Evolutionary conservation across 139 green algal genomes (phyloP).

Genomic region (Pycnococcus provasolii): DNA sequence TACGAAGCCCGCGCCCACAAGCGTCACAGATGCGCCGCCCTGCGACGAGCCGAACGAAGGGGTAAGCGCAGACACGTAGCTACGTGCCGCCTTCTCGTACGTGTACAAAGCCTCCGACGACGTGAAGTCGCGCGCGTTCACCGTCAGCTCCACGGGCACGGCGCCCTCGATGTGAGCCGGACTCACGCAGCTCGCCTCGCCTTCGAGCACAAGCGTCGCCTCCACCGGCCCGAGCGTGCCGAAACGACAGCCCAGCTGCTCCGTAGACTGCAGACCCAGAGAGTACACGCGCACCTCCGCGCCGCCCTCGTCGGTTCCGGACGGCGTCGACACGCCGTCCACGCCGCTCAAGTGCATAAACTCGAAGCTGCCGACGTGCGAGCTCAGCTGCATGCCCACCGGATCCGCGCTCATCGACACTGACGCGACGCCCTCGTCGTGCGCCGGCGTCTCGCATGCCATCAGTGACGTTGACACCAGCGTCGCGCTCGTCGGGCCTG

Average conservation of each 20-base stretch:
- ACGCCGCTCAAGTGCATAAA: not conserved
- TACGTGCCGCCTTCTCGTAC: not conserved
- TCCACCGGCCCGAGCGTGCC: slow-evolving; percentile 3
- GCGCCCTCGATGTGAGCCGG: not conserved
- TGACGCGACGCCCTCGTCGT: not conserved
- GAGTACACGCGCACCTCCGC: not conserved
- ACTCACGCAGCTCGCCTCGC: not conserved
- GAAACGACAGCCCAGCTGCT: slow-evolving; percentile 1
- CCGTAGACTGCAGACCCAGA: not conserved
- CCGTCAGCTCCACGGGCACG: slow-evolving; percentile 1
- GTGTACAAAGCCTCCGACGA: not conserved
- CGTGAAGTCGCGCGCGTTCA: not conserved
- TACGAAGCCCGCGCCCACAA: not conserved
- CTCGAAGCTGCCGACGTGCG: not conserved
- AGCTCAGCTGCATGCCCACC: not conserved
- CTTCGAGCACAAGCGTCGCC: not conserved
- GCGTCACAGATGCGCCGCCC: not conserved
- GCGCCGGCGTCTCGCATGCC: slow-evolving; percentile 2
- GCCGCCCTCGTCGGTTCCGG: not conserved
- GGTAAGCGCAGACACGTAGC: not conserved
- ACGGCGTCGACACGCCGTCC: not conserved
- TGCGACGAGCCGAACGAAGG: not conserved
- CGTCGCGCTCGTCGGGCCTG: not conserved
- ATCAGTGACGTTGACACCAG: not conserved
- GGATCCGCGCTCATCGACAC: not conserved